Conservation (phyloP, 768 basidiomycete species). For the Thelephora aurantiotincta region DNA sequence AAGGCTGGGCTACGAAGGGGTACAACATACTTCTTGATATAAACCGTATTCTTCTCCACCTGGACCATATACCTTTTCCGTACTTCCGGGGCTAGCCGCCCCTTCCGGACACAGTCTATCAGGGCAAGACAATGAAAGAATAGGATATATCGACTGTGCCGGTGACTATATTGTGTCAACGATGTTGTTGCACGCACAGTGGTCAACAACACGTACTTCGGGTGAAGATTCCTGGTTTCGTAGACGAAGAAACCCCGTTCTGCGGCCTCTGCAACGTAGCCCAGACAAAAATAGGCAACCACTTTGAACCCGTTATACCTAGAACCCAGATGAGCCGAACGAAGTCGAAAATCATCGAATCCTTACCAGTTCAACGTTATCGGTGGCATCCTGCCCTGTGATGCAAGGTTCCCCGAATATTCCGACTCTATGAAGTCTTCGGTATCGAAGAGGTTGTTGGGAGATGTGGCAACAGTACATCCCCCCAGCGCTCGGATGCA, state of each 20-base stretch:
- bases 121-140: slow-evolving; percentile 63
- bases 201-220: slow-evolving; percentile 33
- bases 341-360: neutral
- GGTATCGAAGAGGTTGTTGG: slow-evolving; percentile 44
- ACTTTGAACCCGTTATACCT: slow-evolving; percentile 63
- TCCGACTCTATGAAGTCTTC: slow-evolving; percentile 42
- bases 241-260: slow-evolving; percentile 50
- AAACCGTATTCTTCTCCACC: slow-evolving; percentile 43
- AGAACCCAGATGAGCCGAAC: neutral
- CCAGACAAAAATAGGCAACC: slow-evolving; percentile 50
- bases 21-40: slow-evolving; percentile 36
- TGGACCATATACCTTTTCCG: slow-evolving; percentile 36
- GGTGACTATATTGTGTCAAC: slow-evolving; percentile 28
- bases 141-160: slow-evolving; percentile 51
- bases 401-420: slow-evolving; percentile 30
- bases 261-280: slow-evolving; percentile 44
- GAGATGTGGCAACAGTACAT: slow-evolving; percentile 33
- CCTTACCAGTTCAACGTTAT: slow-evolving; percentile 47
- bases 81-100: slow-evolving; percentile 20
- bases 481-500: slow-evolving; percentile 53
- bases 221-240: slow-evolving; percentile 40
- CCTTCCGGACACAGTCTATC: slow-evolving; percentile 41
- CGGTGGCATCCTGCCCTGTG: slow-evolving; percentile 31
- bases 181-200: neutral
- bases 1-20: neutral